Evolutionary conservation across 1,139 yeast genomes (phyloP), one percentile per base, ranked within the genome.

Genomic region (Torulaspora pretoriensis): DNA sequence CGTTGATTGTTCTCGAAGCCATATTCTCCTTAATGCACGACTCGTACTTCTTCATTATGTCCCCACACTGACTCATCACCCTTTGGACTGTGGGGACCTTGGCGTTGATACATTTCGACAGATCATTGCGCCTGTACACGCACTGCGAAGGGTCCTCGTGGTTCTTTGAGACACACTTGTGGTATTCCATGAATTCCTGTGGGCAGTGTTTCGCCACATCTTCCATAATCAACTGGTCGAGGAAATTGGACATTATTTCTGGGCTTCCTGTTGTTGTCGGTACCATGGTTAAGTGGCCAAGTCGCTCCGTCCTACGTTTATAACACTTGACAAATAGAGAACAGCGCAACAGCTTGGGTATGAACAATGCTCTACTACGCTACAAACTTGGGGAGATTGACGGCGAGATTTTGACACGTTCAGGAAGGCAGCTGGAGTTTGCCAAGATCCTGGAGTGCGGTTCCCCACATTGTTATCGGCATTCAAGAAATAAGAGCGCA

Each of bases 181-280:
- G 69, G 30, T 60, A 65, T 24, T 52, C 56, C 43, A 65, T 48
- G 41, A 66, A 66, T 42, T 61, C 56, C 16, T 60, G 58, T 1
- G 69, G 69, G 46, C 69, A 66, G 48, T 57, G 59, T 36, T 55
- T 56, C 10, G 68, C 67, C 41, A 65, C 59, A 45, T 56, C 60
- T 31, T 56, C 57, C 56, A 56, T 51, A 9, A 56, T 49, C 35
- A 56, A 43, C 38, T 57, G 59, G 43, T 56, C 59, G 22, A 57
- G 43, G 33, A 51, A 38, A 34, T 36, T 40, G 2, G 58, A 52
- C 56, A 53, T 53, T 24, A 23, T 36, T n/a, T 36, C n/a, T 5
- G 13, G 28, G 13, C 12, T 8, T 7, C 22, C 17, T 24, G 19
- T 8, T 28, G 19, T 10, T 10, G 26, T 32, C 25, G 13, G 19